phyloP scores from a whole-genome alignment of 2,329 filamentous ascomycete species.

The Curvularia eragrostidis region DNA sequence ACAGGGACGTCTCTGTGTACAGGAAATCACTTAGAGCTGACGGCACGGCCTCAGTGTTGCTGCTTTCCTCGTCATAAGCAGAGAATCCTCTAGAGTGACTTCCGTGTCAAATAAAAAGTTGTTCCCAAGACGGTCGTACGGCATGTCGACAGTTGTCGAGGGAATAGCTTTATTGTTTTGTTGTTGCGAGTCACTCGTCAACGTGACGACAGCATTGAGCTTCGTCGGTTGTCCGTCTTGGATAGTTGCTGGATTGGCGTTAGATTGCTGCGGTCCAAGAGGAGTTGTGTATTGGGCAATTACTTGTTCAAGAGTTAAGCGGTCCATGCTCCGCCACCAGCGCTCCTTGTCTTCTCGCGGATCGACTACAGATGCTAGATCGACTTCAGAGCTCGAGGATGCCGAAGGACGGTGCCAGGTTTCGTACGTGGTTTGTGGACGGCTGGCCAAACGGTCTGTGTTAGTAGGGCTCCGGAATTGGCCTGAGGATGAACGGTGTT shows the following conservation, averaged over 20 bases:
- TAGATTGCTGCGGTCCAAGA: neutral
- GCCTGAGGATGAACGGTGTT: conserved; percentile 25
- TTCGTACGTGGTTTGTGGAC: conserved; percentile 19
- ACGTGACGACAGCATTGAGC: conserved; percentile 4
- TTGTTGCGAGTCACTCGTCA: neutral
- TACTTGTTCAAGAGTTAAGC: conserved; percentile 11
- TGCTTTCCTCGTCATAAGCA: neutral
- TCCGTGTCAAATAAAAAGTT: neutral
- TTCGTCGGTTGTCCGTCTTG: conserved; percentile 1
- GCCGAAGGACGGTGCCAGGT: conserved; percentile 12
- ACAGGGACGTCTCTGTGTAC: neutral
- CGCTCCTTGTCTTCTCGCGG: conserved; percentile 18
- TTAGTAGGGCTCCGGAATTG: conserved; percentile 18
- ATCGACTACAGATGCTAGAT: conserved; percentile 33
- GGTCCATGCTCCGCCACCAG: conserved; percentile 23
- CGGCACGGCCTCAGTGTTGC: neutral
- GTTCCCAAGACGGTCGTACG: neutral
- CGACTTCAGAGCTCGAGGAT: conserved; percentile 25
- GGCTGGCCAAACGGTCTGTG: conserved; percentile 7
- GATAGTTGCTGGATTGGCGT: neutral
- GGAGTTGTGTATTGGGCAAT: neutral
- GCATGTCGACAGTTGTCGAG: neutral
- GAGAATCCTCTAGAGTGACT: neutral
- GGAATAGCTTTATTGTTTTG: neutral
- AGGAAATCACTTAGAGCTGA: neutral